Conservation (phyloP, 2,329 filamentous ascomycete genomes). For the Leptographium radiaticola region DNA sequence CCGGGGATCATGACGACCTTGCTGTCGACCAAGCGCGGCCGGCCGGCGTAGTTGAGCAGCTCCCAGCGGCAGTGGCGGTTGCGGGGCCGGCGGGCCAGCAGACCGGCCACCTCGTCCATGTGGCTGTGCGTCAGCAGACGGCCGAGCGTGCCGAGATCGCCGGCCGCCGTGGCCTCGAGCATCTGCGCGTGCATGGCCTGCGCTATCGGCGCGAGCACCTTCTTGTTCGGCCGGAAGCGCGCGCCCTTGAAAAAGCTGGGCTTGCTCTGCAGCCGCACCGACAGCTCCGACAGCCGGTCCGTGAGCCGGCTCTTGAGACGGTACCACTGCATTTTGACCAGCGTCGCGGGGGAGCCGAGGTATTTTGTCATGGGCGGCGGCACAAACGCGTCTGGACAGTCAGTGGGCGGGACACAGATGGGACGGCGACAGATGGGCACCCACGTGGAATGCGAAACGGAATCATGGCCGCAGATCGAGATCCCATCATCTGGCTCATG, state of each 20-base stretch:
- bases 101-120: conserved; percentile 33
- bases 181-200: conserved; percentile 47
- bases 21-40: conserved; percentile 42
- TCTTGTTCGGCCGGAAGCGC: conserved; percentile 28
- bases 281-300: conserved; percentile 24
- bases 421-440: neutral
- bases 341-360: conserved; percentile 15
- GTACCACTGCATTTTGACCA: conserved; percentile 24
- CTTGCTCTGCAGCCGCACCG: conserved; percentile 32
- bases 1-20: conserved; percentile 34
- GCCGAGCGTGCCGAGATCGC: conserved; percentile 37
- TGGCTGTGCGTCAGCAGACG: conserved; percentile 40
- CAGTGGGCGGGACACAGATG: neutral
- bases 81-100: conserved; percentile 37
- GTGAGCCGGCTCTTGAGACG: conserved; percentile 22
- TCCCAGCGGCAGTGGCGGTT: conserved; percentile 38
- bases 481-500: conserved; percentile 1
- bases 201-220: conserved; percentile 36
- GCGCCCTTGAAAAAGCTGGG: conserved; percentile 26
- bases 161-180: conserved; percentile 46
- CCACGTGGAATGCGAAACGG: conserved; percentile 10
- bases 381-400: conserved; percentile 32
- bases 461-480: conserved; percentile 2
- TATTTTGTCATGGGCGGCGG: conserved; percentile 25
- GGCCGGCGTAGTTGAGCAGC: conserved; percentile 34